Evolutionary conservation across 352 stramenopile genomes (phyloP).

Genomic region (Phytophthora cajani): DNA sequence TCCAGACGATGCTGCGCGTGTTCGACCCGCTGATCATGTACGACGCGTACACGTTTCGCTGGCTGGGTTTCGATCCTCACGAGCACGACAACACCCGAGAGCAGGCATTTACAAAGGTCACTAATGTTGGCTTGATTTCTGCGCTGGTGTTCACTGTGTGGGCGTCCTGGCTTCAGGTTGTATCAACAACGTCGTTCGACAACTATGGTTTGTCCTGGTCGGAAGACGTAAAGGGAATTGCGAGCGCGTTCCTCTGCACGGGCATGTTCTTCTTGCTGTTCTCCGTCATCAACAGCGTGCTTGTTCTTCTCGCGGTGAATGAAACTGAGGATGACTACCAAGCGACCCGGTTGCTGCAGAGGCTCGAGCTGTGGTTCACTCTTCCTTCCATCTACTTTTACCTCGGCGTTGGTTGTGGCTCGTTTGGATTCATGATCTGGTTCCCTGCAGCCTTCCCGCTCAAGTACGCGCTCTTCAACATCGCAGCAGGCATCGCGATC

Average conservation of each 20-base stretch:
- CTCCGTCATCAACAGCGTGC: slow-evolving; percentile 37
- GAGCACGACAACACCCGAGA: slow-evolving; percentile 37
- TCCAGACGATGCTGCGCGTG: slow-evolving; percentile 14
- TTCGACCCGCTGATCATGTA: slow-evolving; percentile 38
- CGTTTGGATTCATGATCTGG: slow-evolving; percentile 39
- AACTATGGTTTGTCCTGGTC: slow-evolving; percentile 25
- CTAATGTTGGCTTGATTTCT: slow-evolving; percentile 38
- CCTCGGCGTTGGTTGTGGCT: slow-evolving; percentile 24
- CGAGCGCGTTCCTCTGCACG: slow-evolving; percentile 22
- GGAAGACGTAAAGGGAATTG: slow-evolving; percentile 17
- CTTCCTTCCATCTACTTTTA: slow-evolving; percentile 43
- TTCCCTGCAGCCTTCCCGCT: slow-evolving; percentile 36
- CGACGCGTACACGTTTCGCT: slow-evolving; percentile 45
- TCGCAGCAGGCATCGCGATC: slow-evolving; percentile 19
- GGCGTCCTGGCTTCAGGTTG: slow-evolving; percentile 26
- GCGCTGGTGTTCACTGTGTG: slow-evolving; percentile 37
- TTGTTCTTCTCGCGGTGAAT: slow-evolving; percentile 10
- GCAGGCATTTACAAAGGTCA: slow-evolving; percentile 41
- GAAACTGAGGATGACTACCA: slow-evolving; percentile 30
- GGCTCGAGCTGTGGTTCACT: slow-evolving; percentile 33
- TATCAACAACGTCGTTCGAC: slow-evolving; percentile 28
- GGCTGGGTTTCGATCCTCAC: slow-evolving; percentile 39
- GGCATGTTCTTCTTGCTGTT: slow-evolving; percentile 38
- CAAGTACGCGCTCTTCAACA: slow-evolving; percentile 19
- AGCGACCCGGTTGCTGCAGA: slow-evolving; percentile 19